A percentile compares a stretch with the other conserved stretches of the same genome.
These are phyloP conservation scores for Leptomonas seymouri DNA, from an alignment of 208 protist species.

Conservation along the genomic window DNA sequence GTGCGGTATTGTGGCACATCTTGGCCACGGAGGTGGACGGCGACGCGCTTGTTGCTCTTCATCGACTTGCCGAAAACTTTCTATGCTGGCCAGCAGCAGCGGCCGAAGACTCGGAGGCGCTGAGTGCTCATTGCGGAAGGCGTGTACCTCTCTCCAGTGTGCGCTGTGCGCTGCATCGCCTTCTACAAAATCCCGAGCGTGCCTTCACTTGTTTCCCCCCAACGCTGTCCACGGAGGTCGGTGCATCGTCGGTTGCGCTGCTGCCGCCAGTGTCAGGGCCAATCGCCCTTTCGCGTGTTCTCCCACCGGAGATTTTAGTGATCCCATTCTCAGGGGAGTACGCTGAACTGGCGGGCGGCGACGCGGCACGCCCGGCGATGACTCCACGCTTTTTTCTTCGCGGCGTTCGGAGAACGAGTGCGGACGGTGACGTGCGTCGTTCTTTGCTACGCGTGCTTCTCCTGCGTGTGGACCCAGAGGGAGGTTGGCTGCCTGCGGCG, in stretches of 20 bases:
- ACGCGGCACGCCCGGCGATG: background rate
- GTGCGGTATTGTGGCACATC: constrained; percentile 51
- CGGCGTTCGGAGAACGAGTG: background rate
- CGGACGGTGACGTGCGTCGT: background rate
- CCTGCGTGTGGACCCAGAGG: constrained; percentile 57
- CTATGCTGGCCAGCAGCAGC: background rate
- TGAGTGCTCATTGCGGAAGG: background rate
- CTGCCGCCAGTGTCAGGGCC: constrained; percentile 2
- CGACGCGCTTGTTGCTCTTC: constrained; percentile 30
- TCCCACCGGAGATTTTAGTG: constrained; percentile 8
- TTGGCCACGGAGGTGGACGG: constrained; percentile 61
- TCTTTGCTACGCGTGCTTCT: constrained; percentile 45
- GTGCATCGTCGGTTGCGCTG: background rate
- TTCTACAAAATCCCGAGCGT: background rate
- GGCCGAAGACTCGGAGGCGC: background rate
- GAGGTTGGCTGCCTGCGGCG: constrained; percentile 45
- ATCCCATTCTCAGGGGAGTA: background rate
- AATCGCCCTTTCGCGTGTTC: constrained; percentile 13
- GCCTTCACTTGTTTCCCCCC: constrained; percentile 14
- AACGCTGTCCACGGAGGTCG: background rate
- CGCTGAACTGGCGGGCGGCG: background rate
- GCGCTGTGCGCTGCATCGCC: background rate
- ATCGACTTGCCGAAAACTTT: constrained; percentile 35
- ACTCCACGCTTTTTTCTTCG: constrained; percentile 23
- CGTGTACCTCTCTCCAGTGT: background rate